Evolutionary conservation across 2,329 filamentous ascomycete species (phyloP).

Genomic region (Ilyonectria mors-panacis): DNA sequence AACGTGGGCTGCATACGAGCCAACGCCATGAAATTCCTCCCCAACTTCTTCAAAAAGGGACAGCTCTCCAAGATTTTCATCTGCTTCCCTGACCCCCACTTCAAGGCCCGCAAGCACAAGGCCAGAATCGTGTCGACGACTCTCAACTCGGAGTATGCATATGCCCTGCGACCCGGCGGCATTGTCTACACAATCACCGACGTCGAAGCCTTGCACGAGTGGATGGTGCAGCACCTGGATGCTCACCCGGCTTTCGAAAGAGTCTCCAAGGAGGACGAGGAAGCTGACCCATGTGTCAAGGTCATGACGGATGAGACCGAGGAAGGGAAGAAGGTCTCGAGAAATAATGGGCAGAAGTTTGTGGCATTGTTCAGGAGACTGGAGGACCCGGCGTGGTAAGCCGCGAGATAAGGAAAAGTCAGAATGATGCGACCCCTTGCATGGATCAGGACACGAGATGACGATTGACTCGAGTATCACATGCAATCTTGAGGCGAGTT

Average conservation of each 20-base stretch:
- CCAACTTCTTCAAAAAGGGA: conserved; percentile 89
- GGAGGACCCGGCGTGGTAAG: conserved; percentile 85
- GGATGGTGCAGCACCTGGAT: conserved; percentile 92
- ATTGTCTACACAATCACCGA: conserved; percentile 97
- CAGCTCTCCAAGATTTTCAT: conserved; percentile 95
- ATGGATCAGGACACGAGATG: conserved; percentile 14
- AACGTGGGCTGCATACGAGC: conserved; percentile 92
- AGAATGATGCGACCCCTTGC: conserved; percentile 10
- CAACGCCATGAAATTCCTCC: conserved; percentile 99
- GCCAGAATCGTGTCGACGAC: conserved; percentile 92
- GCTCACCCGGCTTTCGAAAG: conserved; percentile 85
- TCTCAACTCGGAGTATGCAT: conserved; percentile 94
- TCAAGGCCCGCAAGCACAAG: conserved; percentile 98
- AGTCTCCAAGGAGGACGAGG: conserved; percentile 76
- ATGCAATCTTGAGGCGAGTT: conserved; percentile 22
- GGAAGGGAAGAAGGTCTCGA: conserved; percentile 95
- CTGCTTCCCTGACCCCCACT: conserved; percentile 98
- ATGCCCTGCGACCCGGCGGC: conserved; percentile 85
- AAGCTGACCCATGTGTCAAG: conserved; percentile 78
- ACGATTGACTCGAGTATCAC: conserved; percentile 24
- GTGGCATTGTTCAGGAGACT: conserved; percentile 88
- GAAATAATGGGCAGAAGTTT: conserved; percentile 92
- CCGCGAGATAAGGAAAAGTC: conserved; percentile 11
- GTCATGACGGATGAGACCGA: conserved; percentile 90
- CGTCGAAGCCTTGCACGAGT: conserved; percentile 91